A percentile compares a stretch with the other conserved stretches of the same genome.
Evolutionary conservation across 306 rosid species (phyloP).

Genomic region (Acacia acuminata): DNA sequence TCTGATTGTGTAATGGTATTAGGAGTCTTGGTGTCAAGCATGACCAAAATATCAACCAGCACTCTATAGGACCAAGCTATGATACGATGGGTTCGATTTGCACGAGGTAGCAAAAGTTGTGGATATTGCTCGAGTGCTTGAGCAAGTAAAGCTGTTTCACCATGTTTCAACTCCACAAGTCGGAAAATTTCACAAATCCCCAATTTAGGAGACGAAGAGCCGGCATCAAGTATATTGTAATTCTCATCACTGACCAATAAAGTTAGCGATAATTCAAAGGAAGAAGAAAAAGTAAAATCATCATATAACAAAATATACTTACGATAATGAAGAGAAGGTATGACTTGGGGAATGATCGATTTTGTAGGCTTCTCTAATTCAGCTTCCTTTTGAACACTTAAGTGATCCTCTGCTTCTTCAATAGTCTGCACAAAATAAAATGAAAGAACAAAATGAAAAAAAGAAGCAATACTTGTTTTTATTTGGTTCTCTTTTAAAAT

Average conservation of each 20-base stretch:
- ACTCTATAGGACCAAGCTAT: neutral
- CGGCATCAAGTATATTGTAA: neutral
- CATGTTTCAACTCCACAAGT: neutral
- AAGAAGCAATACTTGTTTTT: neutral
- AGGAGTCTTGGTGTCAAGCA: neutral
- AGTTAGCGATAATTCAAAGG: neutral
- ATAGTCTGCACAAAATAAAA: neutral
- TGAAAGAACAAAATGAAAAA: neutral
- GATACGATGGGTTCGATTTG: neutral
- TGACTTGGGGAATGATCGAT: neutral
- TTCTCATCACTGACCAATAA: neutral
- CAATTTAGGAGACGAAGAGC: neutral
- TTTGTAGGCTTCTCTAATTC: neutral
- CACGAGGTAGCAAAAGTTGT: neutral
- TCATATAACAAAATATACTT: neutral
- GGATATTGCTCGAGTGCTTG: neutral
- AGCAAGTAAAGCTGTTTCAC: neutral
- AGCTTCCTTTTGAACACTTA: neutral
- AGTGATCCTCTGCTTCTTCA: neutral
- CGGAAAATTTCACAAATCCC: neutral
- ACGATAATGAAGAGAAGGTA: neutral
- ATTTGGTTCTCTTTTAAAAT: neutral
- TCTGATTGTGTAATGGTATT: neutral
- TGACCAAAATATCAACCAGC: neutral
- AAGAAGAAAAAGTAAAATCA: neutral